phyloP scores from a whole-genome alignment of 2,329 filamentous ascomycete species.

The Clathrospora elynae region DNA sequence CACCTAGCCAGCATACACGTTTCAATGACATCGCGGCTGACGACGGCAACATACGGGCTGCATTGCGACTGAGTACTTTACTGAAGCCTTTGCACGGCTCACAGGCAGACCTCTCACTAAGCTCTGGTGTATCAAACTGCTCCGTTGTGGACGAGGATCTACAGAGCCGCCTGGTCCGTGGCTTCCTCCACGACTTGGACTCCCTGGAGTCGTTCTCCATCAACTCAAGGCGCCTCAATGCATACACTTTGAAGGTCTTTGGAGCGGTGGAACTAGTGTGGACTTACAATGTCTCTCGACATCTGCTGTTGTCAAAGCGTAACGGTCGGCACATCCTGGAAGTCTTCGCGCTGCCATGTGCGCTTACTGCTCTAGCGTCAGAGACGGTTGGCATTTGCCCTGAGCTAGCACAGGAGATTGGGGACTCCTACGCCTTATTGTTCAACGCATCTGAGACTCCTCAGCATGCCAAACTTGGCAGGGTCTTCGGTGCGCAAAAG shows the following conservation, averaged over 20 bases:
- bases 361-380: conserved; percentile 15
- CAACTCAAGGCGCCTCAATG: conserved; percentile 23
- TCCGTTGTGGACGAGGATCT: not conserved
- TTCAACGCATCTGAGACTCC: conserved; percentile 23
- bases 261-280: conserved; percentile 25
- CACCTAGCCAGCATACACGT: not conserved
- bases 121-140: not conserved
- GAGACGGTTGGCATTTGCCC: conserved; percentile 12
- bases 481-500: conserved; percentile 7
- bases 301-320: conserved; percentile 22
- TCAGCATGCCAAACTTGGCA: conserved; percentile 14
- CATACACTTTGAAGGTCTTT: conserved; percentile 20
- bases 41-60: conserved; percentile 14
- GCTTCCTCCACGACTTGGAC: conserved; percentile 15
- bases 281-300: conserved; percentile 28
- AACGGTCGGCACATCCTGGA: conserved; percentile 19
- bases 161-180: not conserved
- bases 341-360: conserved; percentile 27
- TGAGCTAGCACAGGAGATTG: conserved; percentile 24
- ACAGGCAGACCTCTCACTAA: not conserved
- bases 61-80: conserved; percentile 12
- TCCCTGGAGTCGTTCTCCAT: conserved; percentile 22
- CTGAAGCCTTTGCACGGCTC: not conserved
- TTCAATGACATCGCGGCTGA: not conserved
- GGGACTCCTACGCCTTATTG: conserved; percentile 25